Evolutionary conservation across 176 grass and related monocot species (phyloP).

Genomic region (Chrysopogon serrulatus): DNA sequence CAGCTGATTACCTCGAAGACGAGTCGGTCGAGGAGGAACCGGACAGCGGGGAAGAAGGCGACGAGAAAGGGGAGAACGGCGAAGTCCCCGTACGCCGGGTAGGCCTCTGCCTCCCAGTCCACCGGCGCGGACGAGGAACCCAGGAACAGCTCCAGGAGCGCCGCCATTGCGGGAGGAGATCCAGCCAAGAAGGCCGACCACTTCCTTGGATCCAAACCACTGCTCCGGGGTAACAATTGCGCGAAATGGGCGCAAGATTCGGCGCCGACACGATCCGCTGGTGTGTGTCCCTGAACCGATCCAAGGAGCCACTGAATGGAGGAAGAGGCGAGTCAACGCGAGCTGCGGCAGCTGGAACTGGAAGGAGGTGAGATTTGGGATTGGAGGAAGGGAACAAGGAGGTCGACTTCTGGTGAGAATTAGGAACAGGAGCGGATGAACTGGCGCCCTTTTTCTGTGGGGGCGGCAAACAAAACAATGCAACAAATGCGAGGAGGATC

Average conservation of each 20-base stretch:
- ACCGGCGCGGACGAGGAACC: slow-evolving; percentile 33
- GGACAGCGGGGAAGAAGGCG: slow-evolving; percentile 76
- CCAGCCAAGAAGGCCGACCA: slow-evolving; percentile 10
- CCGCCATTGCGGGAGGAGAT: slow-evolving; percentile 47
- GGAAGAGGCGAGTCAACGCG: background rate
- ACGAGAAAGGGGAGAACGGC: slow-evolving; percentile 68
- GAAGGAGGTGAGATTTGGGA: slow-evolving; percentile 8
- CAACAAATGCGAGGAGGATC: slow-evolving; percentile 4
- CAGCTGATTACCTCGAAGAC: slow-evolving; percentile 70
- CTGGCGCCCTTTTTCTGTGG: slow-evolving; percentile 39
- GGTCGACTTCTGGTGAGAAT: background rate
- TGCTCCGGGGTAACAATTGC: background rate
- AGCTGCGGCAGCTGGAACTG: background rate
- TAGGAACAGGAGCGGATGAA: slow-evolving; percentile 1
- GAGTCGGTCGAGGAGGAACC: slow-evolving; percentile 85
- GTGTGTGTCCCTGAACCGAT: background rate
- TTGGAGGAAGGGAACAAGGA: background rate
- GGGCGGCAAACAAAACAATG: slow-evolving; percentile 6
- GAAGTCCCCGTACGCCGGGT: slow-evolving; percentile 72
- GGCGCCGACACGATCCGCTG: background rate
- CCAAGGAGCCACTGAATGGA: slow-evolving; percentile 3
- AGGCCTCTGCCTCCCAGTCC: slow-evolving; percentile 73
- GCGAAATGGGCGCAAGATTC: slow-evolving; percentile 18
- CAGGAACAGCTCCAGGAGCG: slow-evolving; percentile 40
- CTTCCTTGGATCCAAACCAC: slow-evolving; percentile 10